Evolutionary conservation across 2,329 filamentous ascomycete species (phyloP).

Genomic region (Cladosporium cucumerinum): DNA sequence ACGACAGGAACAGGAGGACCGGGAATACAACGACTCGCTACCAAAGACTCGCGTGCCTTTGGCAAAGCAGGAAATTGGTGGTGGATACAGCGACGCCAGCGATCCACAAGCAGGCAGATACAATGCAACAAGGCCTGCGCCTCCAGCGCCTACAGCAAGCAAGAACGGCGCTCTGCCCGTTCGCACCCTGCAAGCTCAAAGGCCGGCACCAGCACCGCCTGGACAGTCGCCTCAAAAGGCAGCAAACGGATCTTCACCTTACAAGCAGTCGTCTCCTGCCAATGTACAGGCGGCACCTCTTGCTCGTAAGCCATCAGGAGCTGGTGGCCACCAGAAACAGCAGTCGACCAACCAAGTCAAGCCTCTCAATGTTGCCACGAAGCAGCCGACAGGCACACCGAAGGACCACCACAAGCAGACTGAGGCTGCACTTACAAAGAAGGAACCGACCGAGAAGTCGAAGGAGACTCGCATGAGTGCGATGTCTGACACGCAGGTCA

Average conservation of each 20-base stretch:
- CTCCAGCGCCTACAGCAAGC: constrained; percentile 40
- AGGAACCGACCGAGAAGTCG: constrained; percentile 66
- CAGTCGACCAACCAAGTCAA: constrained; percentile 37
- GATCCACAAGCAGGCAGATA: constrained; percentile 61
- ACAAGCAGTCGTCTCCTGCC: constrained; percentile 26
- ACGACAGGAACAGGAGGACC: constrained; percentile 66
- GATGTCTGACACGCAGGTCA: constrained; percentile 96
- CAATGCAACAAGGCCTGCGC: constrained; percentile 80
- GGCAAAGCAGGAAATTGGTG: constrained; percentile 86
- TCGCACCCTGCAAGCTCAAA: constrained; percentile 64
- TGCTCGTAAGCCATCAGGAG: constrained; percentile 30
- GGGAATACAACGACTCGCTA: constrained; percentile 80
- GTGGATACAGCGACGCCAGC: constrained; percentile 50
- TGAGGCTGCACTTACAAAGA: constrained; percentile 78
- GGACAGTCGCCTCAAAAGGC: constrained; percentile 28
- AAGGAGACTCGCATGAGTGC: constrained; percentile 98
- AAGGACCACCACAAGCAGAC: constrained; percentile 70
- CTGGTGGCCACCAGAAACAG: constrained; percentile 27
- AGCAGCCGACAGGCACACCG: constrained; percentile 48
- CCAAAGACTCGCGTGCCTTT: constrained; percentile 76
- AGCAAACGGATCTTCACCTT: constrained; percentile 29
- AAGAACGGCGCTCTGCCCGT: constrained; percentile 30
- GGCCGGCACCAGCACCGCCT: constrained; percentile 42
- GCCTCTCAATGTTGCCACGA: constrained; percentile 52
- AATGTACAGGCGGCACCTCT: constrained; percentile 29